Conservation (phyloP, 495 filamentous ascomycete genomes). For the Aspergillus leporis region DNA sequence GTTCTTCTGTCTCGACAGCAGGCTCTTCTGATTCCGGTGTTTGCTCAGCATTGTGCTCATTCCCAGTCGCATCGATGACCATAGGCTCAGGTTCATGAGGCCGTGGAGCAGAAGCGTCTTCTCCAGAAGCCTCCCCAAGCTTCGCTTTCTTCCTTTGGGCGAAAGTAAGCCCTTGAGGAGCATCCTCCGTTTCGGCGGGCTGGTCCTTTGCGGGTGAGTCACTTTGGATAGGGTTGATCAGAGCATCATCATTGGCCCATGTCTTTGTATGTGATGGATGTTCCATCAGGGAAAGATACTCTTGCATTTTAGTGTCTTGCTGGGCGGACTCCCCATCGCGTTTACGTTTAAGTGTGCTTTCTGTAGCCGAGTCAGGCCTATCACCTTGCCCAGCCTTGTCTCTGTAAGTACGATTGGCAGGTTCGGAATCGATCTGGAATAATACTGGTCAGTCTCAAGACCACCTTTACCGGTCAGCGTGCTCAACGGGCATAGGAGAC, state of each 20-base stretch:
- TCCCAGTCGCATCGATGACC: slow-evolving; percentile 24
- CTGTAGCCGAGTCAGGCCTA: slow-evolving; percentile 14
- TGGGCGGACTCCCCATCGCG: slow-evolving; percentile 46
- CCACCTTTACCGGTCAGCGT: slow-evolving; percentile 49
- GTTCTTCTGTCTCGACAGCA: slow-evolving; percentile 23
- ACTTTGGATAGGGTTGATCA: slow-evolving; percentile 33
- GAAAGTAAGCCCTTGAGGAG: slow-evolving; percentile 41
- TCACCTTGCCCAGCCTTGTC: slow-evolving; percentile 30
- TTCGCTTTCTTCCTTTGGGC: slow-evolving; percentile 45
- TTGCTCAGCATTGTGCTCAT: slow-evolving; percentile 21
- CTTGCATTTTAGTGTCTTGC: slow-evolving; percentile 75
- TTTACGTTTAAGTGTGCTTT: slow-evolving; percentile 56
- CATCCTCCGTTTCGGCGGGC: slow-evolving; percentile 24
- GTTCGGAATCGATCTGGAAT: slow-evolving; percentile 41
- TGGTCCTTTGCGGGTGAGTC: slow-evolving; percentile 25
- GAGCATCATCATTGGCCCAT: slow-evolving; percentile 62
- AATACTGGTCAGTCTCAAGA: slow-evolving; percentile 47
- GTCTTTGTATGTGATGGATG: slow-evolving; percentile 64
- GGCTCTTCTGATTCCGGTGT: slow-evolving; percentile 22
- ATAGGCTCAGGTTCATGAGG: slow-evolving; percentile 26
- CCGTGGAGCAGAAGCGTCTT: slow-evolving; percentile 5
- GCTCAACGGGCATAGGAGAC: slow-evolving; percentile 31
- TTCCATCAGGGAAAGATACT: slow-evolving; percentile 84
- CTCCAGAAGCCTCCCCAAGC: slow-evolving; percentile 15
- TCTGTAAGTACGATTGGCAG: slow-evolving; percentile 35